Base-by-base conservation (phyloP, 495 filamentous ascomycete species). In the Aspergillus cristatus region DNA sequence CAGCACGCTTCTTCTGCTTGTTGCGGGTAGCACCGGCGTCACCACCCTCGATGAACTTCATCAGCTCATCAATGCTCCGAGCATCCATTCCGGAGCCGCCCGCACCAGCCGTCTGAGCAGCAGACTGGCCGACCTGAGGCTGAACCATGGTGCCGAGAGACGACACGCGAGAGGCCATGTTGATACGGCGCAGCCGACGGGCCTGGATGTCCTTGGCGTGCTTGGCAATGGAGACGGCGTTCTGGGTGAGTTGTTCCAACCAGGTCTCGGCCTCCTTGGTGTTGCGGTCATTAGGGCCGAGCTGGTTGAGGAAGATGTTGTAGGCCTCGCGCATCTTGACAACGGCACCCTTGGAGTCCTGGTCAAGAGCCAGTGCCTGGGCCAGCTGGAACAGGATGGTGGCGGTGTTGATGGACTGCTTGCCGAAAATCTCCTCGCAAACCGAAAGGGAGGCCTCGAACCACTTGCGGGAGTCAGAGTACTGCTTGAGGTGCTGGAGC, bases 301-400 rank as follows among this genome's bases (percentile, higher is more conserved):
- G 76, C 49, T 86, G 73, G 32, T 64, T 62, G 32, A 84, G 76
- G 78, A 99, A 99, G 59, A 97, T 93, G 63, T 82, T 91, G 68
- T 87, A 93, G 31, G 86, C 87, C 51, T 95, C 88, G 20, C 84
- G 79, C 93, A 99, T 99, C 54, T 82, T 79, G 50, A 72, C 75
- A 31, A 97, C 87, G 15, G 93, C 87, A 32, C 65, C 81, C 71
- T 90, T 94, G 30, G 86, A 78, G 52, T 97, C 88, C 45, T 91
- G 79, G 53, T 97, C 91, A 12, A 97, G 67, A 20, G 93, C 93
- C 31, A 97, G 68, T 1, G 90, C 88, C 55, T 99, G 93, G 3
- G 91, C 87, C 32, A 95, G 76, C 70, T 99, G 93, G 78, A 97
- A 97, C 36, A 91, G 76, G 12, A 99, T 79, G 14, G 89, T 95